Evolutionary conservation across 2,329 filamentous ascomycete species (phyloP).

Genomic region (Chaetothyriales sp.): DNA sequence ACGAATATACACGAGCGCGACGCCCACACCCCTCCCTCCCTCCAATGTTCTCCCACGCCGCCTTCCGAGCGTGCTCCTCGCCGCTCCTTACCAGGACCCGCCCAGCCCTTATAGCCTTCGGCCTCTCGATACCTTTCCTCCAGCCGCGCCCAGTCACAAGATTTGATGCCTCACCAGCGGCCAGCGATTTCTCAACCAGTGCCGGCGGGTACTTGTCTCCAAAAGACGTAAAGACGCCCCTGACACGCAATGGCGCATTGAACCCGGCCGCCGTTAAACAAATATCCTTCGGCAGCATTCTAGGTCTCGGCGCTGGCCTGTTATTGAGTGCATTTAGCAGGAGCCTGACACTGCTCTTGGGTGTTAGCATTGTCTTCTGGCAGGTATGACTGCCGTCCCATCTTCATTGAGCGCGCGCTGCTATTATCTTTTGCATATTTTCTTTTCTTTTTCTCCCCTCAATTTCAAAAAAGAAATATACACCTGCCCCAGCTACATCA

Average conservation of each 20-base stretch:
- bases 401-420: background rate
- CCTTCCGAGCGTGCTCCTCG: slow-evolving; percentile 3
- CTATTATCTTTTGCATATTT: too few species aligned
- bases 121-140: slow-evolving; percentile 14
- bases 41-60: slow-evolving; percentile 11
- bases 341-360: slow-evolving; percentile 29
- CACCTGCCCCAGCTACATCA: background rate
- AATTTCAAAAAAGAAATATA: too few species aligned
- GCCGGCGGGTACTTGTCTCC: slow-evolving; percentile 9
- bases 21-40: background rate
- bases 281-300: slow-evolving; percentile 30
- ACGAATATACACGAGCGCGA: too few species aligned
- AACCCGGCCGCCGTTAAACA: slow-evolving; percentile 25
- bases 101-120: slow-evolving; percentile 12
- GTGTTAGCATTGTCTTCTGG: slow-evolving; percentile 28
- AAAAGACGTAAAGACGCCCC: slow-evolving; percentile 10
- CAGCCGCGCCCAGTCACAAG: slow-evolving; percentile 5
- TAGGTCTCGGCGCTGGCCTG: slow-evolving; percentile 29
- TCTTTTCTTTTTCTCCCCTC: too few species aligned
- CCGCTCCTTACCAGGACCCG: slow-evolving; percentile 1
- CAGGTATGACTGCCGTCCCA: slow-evolving; percentile 23
- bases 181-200: background rate
- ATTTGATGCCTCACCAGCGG: slow-evolving; percentile 8
- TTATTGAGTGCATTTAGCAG: slow-evolving; percentile 31
- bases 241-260: background rate